These are phyloP conservation scores for Zopfia rhizophila DNA, from an alignment of 2,329 filamentous ascomycete genomes.

Conservation along the genomic window DNA sequence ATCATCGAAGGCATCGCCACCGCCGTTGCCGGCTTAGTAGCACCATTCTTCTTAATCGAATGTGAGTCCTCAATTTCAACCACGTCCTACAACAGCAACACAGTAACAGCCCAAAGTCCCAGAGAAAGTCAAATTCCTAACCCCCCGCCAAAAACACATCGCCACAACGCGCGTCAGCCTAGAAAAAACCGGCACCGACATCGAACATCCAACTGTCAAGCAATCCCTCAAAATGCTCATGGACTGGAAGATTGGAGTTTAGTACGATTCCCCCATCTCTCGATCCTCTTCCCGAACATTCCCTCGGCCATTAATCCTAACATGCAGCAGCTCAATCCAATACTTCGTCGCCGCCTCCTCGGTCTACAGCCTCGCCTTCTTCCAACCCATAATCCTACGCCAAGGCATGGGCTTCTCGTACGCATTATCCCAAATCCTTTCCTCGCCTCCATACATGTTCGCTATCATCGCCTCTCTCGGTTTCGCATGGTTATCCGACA, in stretches of 20 bases:
- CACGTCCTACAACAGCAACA: no score
- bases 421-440: slow-evolving; percentile 33
- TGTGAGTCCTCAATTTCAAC: slow-evolving; percentile 22
- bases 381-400: slow-evolving; percentile 37
- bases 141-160: slow-evolving; percentile 38
- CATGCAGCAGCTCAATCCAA: slow-evolving; percentile 30
- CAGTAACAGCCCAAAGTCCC: no score
- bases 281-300: background rate
- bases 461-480: slow-evolving; percentile 30
- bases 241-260: slow-evolving; percentile 43
- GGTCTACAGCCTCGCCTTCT: slow-evolving; percentile 36
- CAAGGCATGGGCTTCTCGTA: slow-evolving; percentile 39
- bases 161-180: slow-evolving; percentile 33
- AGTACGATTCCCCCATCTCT: slow-evolving; percentile 22
- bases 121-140: slow-evolving; percentile 41
- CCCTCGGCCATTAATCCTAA: no score
- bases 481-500: slow-evolving; percentile 35
- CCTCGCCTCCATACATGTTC: slow-evolving; percentile 34
- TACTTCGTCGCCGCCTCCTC: slow-evolving; percentile 43
- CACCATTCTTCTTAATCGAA: slow-evolving; percentile 38
- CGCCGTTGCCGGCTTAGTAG: slow-evolving; percentile 27
- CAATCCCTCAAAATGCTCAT: slow-evolving; percentile 35
- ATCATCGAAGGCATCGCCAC: slow-evolving; percentile 35
- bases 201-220: slow-evolving; percentile 35
- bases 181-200: slow-evolving; percentile 35